Base-by-base conservation (phyloP, 2,329 filamentous ascomycete genomes). In the Curvularia hawaiiensis region DNA sequence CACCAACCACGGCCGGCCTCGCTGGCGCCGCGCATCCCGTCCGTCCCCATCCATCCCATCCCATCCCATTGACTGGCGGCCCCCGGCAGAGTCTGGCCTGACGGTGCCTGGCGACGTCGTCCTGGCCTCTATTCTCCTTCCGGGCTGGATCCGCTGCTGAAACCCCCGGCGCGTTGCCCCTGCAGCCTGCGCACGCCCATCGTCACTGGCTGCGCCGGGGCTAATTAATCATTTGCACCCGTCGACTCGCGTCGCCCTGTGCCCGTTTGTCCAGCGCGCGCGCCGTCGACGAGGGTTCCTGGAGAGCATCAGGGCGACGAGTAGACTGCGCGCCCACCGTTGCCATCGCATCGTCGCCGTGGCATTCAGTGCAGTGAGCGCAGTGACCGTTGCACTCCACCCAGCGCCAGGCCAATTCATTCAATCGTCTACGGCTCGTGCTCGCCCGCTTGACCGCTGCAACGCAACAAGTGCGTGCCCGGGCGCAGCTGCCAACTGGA, bases 191-290 rank as follows among this genome's bases (percentile, higher is more conserved):
- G 57, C 60, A 61, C 54, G 59, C 50, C 39, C 35, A 52, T 71
- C 68, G 65, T 75, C 73, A 75, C 63, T 76, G 69, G 74, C 45
- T 43, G 56, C 57, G 60, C 55, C 65, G 61, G 65, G 65, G 65
- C 65, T 70, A 67, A 59, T 65, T 60, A 33, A 60, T 69, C 67
- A 72, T 73, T 69, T 71, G 65, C 52, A 40, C 22, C 58, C 55
- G 58, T 50, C 56, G 51, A 59, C 55, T 62, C 66, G 67, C 65
- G 62, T 66, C 68, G 71, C 68, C 68, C 63, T 49, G 60, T 45
- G 52, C 58, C 61, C 66, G 68, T 68, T 33, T 31, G 24, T 67
- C 65, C 64, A 67, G 60, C 61, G 22, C 50, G 22, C 50, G 45
- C 46, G 20, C 47, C 39, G 46, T n/a, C 11, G 53, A 54, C 62